A percentile compares a stretch with the other conserved stretches of the same genome.
Conservation (phyloP, 495 filamentous ascomycete species). For the Penicillium paxilli region DNA sequence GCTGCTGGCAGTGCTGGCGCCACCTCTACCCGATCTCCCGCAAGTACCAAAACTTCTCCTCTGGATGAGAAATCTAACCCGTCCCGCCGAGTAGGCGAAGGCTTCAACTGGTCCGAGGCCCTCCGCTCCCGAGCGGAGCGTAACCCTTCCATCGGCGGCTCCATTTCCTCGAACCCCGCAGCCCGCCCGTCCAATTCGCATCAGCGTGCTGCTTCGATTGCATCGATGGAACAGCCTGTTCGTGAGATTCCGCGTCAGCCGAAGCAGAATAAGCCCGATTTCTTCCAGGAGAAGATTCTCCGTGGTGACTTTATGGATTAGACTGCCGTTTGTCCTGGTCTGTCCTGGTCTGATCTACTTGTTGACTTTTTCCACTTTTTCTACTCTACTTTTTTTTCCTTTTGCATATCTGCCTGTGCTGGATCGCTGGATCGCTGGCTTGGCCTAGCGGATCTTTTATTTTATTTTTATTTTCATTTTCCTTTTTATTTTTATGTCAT, state of each 20-base stretch:
- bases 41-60: constrained; percentile 40
- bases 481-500: too few species aligned
- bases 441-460: too few species aligned
- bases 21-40: constrained; percentile 28
- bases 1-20: constrained; percentile 4
- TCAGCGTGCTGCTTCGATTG: constrained; percentile 62
- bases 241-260: constrained; percentile 69
- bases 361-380: too few species aligned
- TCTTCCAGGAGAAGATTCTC: constrained; percentile 92
- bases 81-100: constrained; percentile 71
- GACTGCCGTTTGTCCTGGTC: not conserved
- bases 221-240: constrained; percentile 64
- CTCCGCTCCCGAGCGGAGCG: constrained; percentile 86
- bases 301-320: constrained; percentile 99
- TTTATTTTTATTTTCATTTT: too few species aligned
- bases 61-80: constrained; percentile 48
- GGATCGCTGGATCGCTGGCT: too few species aligned
- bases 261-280: constrained; percentile 74
- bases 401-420: too few species aligned
- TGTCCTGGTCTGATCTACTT: too few species aligned
- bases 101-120: constrained; percentile 93
- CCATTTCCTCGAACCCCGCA: constrained; percentile 34
- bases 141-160: constrained; percentile 59
- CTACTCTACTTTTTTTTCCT: too few species aligned
- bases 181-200: constrained; percentile 36